Evolutionary conservation across 768 basidiomycete genomes (phyloP), one percentile per base, ranked within the genome.

Genomic region (Tylopilus rubrobrunneus): DNA sequence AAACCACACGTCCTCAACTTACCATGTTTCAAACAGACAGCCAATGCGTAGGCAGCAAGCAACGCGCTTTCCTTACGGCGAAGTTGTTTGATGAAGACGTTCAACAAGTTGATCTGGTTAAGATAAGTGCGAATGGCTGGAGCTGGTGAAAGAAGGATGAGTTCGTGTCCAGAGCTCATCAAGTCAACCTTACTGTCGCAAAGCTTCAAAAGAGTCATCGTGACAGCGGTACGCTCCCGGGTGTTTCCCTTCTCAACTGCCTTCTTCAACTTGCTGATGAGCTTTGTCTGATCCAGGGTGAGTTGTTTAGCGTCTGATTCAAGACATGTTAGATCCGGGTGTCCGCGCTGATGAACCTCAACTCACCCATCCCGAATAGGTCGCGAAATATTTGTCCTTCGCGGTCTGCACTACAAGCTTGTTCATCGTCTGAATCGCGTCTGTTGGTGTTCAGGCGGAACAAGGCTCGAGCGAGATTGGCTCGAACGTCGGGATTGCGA

Each of bases 281-380:
- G 56, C 11, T 17, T 53, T 41, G 11, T 33, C 1, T 64, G 57
- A 7, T 2, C 17, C 1, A 11, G n/a, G 8, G 2, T 27, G 33
- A 64, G 59, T 19, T 37, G 34, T 2, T 11, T 0, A 1, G 52
- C 54, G 14, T 45, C 64, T 65, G 12, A 31, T 47, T 29, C 34
- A 36, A 28, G 23, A 4, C 27, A 46, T 29, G 9, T 40, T 12
- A 41, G 6, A 0, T 14, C 9, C 14, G 14, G 14, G 34, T 34
- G 34, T 9, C 2, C 9, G 34, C 34, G 12, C 31, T 27, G 11
- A 39, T 17, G 11, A 12, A 34, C 21, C 5, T 49, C 31, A 48
- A 15, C 57, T 41, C 2, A 65, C 65, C 55, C 0, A 57, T 45
- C n/a, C 65, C 62, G 23, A 67, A 62, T 12, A 66, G 41, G 3